Base-by-base conservation (phyloP, 768 basidiomycete species). In the Agaricus sinodeliciosus region DNA sequence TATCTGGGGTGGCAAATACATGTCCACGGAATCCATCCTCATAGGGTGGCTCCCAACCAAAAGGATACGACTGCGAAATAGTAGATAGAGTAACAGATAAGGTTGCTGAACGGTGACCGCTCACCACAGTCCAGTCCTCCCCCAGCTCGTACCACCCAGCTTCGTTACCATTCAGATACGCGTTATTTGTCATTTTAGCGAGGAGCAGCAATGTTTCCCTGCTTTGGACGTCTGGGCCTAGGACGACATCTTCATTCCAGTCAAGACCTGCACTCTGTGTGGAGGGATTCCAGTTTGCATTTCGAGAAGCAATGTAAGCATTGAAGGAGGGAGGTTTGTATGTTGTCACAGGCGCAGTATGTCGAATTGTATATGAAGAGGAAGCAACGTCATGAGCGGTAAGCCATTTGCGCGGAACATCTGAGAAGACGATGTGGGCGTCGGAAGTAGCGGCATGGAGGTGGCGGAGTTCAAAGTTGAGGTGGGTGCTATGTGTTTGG, bases 161-260 rank as follows among this genome's bases (percentile, higher is more conserved):
- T 51, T 86, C 81, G 7, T 75, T 73, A 0, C 81, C 81, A 9
- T 72, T 62, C 13, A 86, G 68, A 71, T 97, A 97, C 44, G 95
- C 92, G 63, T 98, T 92, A 62, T 85, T 90, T 37, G 91, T 81
- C 90, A 99, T 97, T 80, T 92, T 96, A 9, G 94, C 95, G 43
- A 99, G 77, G 54, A 81, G 72, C 31, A 89, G 73, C 27, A 98
- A 69, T 2, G 90, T 87, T 56, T 85, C 80, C 40, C 90, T 74
- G 47, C 79, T 81, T 60, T 84, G 81, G 18, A 90, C 77, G 66
- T 97, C 84, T 2, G 95, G 95, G 0, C 73, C 87, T 2, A 71
- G 49, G 0, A 91, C 71, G 54, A 88, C 85, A 5, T 84, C 80
- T 62, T 87, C 85, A 8, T 85, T 79, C 94, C 94, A 97, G 6